Conservation (phyloP, 805 yeast genomes). For the Danielia oregonensis region DNA sequence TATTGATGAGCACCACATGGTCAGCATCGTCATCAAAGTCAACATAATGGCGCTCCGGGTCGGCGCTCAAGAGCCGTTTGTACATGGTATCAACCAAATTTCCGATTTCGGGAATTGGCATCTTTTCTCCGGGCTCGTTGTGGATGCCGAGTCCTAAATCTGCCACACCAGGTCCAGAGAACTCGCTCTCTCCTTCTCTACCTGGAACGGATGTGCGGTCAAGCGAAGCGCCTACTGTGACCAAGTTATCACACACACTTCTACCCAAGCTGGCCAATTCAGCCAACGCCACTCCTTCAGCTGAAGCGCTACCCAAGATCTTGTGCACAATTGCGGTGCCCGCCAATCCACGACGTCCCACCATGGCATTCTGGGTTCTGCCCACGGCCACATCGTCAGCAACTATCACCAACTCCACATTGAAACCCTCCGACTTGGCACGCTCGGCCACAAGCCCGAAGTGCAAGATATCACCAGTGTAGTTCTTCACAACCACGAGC, state of each 20-base stretch:
- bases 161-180: constrained; percentile 58
- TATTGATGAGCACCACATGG: constrained; percentile 70
- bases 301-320: constrained; percentile 70
- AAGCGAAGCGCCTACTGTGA: constrained; percentile 84
- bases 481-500: constrained; percentile 79
- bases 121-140: constrained; percentile 83
- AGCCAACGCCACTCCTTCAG: constrained; percentile 38
- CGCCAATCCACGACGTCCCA: constrained; percentile 92
- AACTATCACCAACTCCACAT: constrained; percentile 70
- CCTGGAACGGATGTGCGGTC: constrained; percentile 93
- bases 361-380: constrained; percentile 81
- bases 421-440: constrained; percentile 72
- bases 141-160: constrained; percentile 96
- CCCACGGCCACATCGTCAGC: constrained; percentile 96
- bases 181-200: constrained; percentile 43
- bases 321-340: constrained; percentile 89
- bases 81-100: constrained; percentile 55
- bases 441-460: constrained; percentile 90
- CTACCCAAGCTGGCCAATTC: constrained; percentile 58
- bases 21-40: constrained; percentile 62
- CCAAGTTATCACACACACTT: constrained; percentile 59
- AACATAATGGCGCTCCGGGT: constrained; percentile 78
- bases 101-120: constrained; percentile 70
- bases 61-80: constrained; percentile 59
- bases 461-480: constrained; percentile 91